Evolutionary conservation across 768 basidiomycete genomes (phyloP).

Genomic region (Solioccasus polychromus): DNA sequence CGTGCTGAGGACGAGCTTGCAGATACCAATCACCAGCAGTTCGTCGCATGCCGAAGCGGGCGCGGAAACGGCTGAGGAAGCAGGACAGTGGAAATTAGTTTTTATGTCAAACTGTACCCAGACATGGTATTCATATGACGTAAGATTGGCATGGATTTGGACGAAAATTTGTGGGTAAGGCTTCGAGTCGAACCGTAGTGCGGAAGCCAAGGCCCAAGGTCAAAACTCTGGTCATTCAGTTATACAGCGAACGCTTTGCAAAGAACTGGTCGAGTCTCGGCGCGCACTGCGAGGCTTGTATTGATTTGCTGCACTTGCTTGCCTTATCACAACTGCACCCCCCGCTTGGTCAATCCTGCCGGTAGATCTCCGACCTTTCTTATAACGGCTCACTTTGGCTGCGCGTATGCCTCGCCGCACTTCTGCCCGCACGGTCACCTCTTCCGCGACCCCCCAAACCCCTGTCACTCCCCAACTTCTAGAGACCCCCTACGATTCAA

Average conservation of each 20-base stretch:
- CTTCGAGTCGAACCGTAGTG: slow-evolving; percentile 8
- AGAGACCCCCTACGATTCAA: slow-evolving; percentile 31
- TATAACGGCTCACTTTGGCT: slow-evolving; percentile 35
- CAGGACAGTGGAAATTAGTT: slow-evolving; percentile 13
- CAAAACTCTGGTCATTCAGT: neutral
- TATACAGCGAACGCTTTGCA: slow-evolving; percentile 13
- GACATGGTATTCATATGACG: slow-evolving; percentile 16
- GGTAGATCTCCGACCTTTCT: slow-evolving; percentile 37
- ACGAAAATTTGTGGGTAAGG: slow-evolving; percentile 14
- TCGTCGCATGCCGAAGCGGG: slow-evolving; percentile 56
- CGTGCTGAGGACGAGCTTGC: slow-evolving; percentile 15
- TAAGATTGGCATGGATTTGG: slow-evolving; percentile 21
- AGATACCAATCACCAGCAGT: slow-evolving; percentile 57
- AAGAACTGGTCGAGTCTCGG: slow-evolving; percentile 12
- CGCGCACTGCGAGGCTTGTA: neutral
- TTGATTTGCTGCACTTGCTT: slow-evolving; percentile 23
- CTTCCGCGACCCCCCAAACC: slow-evolving; percentile 30
- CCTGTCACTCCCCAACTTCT: slow-evolving; percentile 25
- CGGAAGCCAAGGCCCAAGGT: neutral
- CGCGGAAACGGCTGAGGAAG: slow-evolving; percentile 44
- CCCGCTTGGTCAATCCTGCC: slow-evolving; percentile 20
- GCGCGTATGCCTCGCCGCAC: slow-evolving; percentile 59
- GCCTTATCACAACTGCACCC: slow-evolving; percentile 18
- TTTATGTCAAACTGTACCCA: slow-evolving; percentile 11
- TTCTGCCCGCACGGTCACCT: slow-evolving; percentile 37